phyloP scores from a whole-genome alignment of 139 green algal genomes.

The Volvox africanus region DNA sequence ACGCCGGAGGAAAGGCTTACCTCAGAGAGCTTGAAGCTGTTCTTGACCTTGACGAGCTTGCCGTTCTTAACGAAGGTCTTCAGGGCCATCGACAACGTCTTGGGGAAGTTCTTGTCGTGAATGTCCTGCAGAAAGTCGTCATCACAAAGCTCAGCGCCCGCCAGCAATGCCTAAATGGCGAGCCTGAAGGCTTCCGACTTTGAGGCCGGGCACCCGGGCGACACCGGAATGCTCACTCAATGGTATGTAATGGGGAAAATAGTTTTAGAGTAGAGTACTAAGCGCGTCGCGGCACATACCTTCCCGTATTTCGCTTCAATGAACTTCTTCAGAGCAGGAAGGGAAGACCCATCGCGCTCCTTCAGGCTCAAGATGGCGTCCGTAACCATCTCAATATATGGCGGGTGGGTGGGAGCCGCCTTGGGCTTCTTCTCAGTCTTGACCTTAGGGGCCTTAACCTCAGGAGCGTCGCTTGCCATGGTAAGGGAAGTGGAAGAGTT shows the following conservation, averaged over 20 bases:
- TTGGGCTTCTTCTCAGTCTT: slow-evolving; percentile 45
- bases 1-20: background rate
- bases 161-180: background rate
- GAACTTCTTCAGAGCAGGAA: slow-evolving; percentile 85
- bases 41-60: slow-evolving; percentile 85
- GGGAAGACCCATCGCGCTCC: slow-evolving; percentile 78
- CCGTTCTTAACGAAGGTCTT: slow-evolving; percentile 69
- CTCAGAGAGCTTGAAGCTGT: slow-evolving; percentile 76
- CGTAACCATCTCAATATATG: slow-evolving; percentile 40
- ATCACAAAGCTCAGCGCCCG: background rate
- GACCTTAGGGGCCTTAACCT: slow-evolving; percentile 25
- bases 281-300: background rate
- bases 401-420: slow-evolving; percentile 23
- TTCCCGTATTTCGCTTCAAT: slow-evolving; percentile 76
- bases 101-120: slow-evolving; percentile 68
- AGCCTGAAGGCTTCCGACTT: background rate
- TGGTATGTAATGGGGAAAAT: too few relatives aligned
- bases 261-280: too few relatives aligned
- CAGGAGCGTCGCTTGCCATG: slow-evolving; percentile 3
- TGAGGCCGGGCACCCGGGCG: too few relatives aligned
- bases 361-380: slow-evolving; percentile 85
- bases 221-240: too few relatives aligned
- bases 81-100: slow-evolving; percentile 66
- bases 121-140: slow-evolving; percentile 27
- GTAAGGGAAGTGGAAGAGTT: background rate